Conservation (phyloP, 768 basidiomycete genomes). For the Leccinum ochraceum region DNA sequence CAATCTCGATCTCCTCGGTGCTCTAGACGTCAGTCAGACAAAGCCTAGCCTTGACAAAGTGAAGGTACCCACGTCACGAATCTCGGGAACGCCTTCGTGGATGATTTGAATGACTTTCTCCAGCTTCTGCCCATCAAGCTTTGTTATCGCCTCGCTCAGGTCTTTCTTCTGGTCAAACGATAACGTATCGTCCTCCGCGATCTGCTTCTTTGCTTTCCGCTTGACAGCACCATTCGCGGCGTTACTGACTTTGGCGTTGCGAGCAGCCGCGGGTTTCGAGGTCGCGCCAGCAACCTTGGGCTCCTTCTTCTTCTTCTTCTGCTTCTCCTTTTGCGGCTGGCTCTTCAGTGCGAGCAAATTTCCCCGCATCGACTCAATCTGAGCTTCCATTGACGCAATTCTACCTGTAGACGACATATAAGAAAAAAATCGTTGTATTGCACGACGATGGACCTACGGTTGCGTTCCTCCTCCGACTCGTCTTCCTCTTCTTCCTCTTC, state of each 20-base stretch:
- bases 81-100: conserved; percentile 89
- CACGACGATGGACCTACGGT: conserved; percentile 47
- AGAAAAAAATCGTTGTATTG: conserved; percentile 6
- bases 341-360: conserved; percentile 66
- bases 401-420: conserved; percentile 47
- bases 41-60: conserved; percentile 11
- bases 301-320: conserved; percentile 71
- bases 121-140: conserved; percentile 79
- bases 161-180: conserved; percentile 99
- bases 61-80: conserved; percentile 74
- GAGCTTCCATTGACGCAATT: conserved; percentile 76
- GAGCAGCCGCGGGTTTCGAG: conserved; percentile 55
- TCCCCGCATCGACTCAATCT: conserved; percentile 76
- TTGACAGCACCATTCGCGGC: conserved; percentile 48
- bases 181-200: conserved; percentile 77
- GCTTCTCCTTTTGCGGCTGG: conserved; percentile 56
- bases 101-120: conserved; percentile 95
- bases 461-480: conserved; percentile 66
- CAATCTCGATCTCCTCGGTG: conserved; percentile 97
- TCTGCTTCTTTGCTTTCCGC: conserved; percentile 62
- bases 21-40: conserved; percentile 51
- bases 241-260: conserved; percentile 45
- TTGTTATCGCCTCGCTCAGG: conserved; percentile 89
- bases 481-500: conserved; percentile 67
- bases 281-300: conserved; percentile 58